Base-by-base conservation (phyloP, 768 basidiomycete genomes). In the Serpula lacrymans region DNA sequence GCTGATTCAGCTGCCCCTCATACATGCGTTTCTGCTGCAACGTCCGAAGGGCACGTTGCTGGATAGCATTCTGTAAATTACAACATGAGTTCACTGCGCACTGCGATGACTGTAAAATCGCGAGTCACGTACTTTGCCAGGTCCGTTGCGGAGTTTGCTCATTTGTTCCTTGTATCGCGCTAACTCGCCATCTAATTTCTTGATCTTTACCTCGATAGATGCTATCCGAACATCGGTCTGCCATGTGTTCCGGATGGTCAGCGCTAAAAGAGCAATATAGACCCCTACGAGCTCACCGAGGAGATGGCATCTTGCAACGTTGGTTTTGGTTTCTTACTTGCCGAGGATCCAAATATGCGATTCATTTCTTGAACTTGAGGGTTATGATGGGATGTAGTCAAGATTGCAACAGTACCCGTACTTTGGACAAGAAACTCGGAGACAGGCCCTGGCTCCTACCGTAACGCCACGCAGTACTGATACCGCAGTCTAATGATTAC, bases 11-110 rank as follows among this genome's bases (percentile, higher is more conserved):
- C 61, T 99, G 96, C 11, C 72, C 74, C 60, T 99, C 96, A 66
- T 95, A 95, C 89, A 97, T 83, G 65, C 81, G 77, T 72, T 91
- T 97, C 69, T 98, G 96, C 66, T 91, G 92, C 29, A 99, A 73
- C 2, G 88, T 89, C 33, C 90, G 76, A 42, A 98, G 65, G 2
- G 96, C 96, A n/a, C 96, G 82, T 61, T 94, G 85, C 61, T 95
- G 89, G 27, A 98, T 86, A 3, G 96, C 94, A 46, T 74, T 71
- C 94, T 96, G 57, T 27, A 36, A 20, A 30, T 16, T 22, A 31
- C 34, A 45, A 16, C 28, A 27, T 14, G 33, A 24, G n/a, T 32
- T 24, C 31, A 25, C 23, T 28, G 30, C 26, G 29, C 29, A 12
- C 17, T 18, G 25, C 13, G 26, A 35, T 23, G n/a, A n/a, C n/a